Percentiles rank a stretch among this genome's conserved stretches.
phyloP scores from a whole-genome alignment of 1,284 basidiomycete genomes.

The Fomes fomentarius region DNA sequence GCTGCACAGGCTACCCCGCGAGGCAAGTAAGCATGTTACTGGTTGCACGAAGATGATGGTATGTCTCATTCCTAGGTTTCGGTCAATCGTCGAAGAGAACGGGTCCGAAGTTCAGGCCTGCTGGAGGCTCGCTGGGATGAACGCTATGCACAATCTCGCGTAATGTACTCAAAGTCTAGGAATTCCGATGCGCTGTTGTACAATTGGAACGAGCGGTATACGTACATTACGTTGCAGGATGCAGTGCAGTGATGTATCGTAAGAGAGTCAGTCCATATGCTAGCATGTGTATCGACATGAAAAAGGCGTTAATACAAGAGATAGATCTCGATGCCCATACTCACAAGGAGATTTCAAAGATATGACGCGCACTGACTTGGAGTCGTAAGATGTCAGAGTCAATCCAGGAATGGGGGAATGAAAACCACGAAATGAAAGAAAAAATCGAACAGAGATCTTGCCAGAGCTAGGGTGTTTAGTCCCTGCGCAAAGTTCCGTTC shows the following conservation, averaged over 20 bases:
- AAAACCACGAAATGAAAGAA: not conserved
- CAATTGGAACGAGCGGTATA: constrained; percentile 26
- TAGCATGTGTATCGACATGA: constrained; percentile 11
- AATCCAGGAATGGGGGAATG: too few relatives aligned
- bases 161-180: constrained; percentile 10
- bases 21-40: not conserved
- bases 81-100: constrained; percentile 24
- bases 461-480: constrained; percentile 23
- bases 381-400: too few relatives aligned
- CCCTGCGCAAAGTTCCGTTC: constrained; percentile 61
- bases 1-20: constrained; percentile 5
- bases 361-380: not conserved
- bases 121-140: constrained; percentile 22
- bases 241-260: constrained; percentile 21
- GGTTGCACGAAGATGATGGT: too few relatives aligned
- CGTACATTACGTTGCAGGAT: constrained; percentile 26
- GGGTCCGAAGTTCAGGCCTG: constrained; percentile 34
- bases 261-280: constrained; percentile 6
- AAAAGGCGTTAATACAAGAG: not conserved
- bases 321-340: not conserved
- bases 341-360: not conserved
- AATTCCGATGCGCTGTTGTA: constrained; percentile 19
- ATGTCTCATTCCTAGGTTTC: too few relatives aligned
- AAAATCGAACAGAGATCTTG: not conserved
- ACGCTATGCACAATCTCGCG: not conserved